Evolutionary conservation across 2,329 filamentous ascomycete species (phyloP), one percentile per base, ranked within the genome.

Genomic region (Coleophoma eucalyptorum): DNA sequence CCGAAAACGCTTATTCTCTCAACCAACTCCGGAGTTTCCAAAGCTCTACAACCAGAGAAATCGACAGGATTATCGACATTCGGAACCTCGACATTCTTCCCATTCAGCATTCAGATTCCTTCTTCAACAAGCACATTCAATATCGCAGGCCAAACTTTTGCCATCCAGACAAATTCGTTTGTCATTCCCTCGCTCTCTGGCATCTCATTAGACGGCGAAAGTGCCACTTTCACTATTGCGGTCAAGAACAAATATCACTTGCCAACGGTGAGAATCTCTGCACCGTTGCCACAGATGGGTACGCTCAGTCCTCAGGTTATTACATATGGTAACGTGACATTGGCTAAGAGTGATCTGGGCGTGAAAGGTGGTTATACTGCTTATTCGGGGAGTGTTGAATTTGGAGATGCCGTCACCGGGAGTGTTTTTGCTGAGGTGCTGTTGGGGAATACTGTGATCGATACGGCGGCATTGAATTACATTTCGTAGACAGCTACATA

Each of bases 31-130:
- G 18, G 37, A 13, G 20, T 26, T n/a, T 16, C 34, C 15, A 18
- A 31, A 26, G 31, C 13, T 1, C 26, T 44, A 11, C 13, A 44
- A 13, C n/a, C 56, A 3, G 53, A 59, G 43, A 15, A 50, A 7
- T 19, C 16, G n/a, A 43, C 34, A 1, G 59, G 58, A 16, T 46
- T 41, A 13, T 52, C 32, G 21, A 20, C 55, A 35, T 61, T 57
- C 40, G 58, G 57, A 3, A 48, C 31, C 2, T 55, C 56, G 3
- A 48, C 50, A 4, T 60, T 55, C 37, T 62, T 55, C 43, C 50
- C 59, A 6, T 60, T 62, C 54, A 49, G 8, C 12, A 41, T 45
- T 6, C 2, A 18, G 7, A 51, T 61, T 20, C 15, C 48, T 3
- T 20, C 43, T 8, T 43, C 51, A n/a, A 20, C 47, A 20, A 38